Evolutionary conservation across 2,329 filamentous ascomycete species (phyloP).

Genomic region (Ophiostoma australiae): DNA sequence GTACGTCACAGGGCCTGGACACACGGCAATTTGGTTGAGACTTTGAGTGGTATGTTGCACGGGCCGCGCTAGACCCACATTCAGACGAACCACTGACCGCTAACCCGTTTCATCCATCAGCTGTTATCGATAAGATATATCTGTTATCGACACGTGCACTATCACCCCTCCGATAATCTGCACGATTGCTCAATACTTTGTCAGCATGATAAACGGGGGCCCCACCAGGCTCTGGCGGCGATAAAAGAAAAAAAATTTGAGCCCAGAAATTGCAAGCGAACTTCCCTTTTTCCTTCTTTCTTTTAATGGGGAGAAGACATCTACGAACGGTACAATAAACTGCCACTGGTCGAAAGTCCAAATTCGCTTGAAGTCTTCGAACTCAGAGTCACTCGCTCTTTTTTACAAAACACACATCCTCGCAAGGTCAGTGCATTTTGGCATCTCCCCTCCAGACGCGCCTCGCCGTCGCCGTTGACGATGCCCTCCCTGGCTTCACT

Average conservation of each 20-base stretch:
- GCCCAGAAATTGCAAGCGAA: background rate
- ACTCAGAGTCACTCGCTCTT: conserved; percentile 21
- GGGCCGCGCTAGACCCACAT: background rate
- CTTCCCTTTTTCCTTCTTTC: conserved; percentile 29
- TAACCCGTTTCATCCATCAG: background rate
- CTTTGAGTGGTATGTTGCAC: background rate
- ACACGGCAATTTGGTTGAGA: conserved; percentile 21
- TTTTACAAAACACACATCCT: conserved; percentile 8
- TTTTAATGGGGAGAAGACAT: conserved; percentile 32
- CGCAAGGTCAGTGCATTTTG: conserved; percentile 13
- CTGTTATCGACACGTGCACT: background rate
- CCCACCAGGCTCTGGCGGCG: conserved; percentile 20
- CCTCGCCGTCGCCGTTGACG: background rate
- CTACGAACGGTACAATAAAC: conserved; percentile 30
- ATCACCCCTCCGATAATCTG: conserved; percentile 1
- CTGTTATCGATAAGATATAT: background rate
- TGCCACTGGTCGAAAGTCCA: conserved; percentile 29
- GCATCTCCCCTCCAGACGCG: background rate
- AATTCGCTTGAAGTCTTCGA: conserved; percentile 29
- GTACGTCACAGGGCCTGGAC: conserved; percentile 21
- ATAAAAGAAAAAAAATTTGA: conserved; percentile 30
- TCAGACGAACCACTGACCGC: background rate
- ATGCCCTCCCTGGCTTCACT: conserved; percentile 16
- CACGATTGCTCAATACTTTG: conserved; percentile 10
- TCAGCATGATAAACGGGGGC: conserved; percentile 17